phyloP scores from a whole-genome alignment of 768 basidiomycete genomes.

The Pholiota molesta region DNA sequence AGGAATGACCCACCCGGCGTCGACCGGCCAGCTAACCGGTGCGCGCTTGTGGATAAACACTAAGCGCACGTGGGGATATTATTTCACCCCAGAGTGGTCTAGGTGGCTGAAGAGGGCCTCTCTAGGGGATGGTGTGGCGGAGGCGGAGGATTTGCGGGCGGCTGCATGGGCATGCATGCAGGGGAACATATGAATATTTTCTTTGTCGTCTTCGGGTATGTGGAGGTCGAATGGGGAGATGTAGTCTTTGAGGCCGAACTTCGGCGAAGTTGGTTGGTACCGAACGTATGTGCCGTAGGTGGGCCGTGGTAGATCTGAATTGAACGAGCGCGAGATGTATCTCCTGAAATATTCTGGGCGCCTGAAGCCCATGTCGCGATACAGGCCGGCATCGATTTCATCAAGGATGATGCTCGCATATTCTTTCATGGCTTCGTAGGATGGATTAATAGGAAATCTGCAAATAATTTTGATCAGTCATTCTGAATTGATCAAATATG shows the following conservation, averaged over 20 bases:
- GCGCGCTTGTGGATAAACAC: not conserved
- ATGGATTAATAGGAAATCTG: not conserved
- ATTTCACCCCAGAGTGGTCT: constrained; percentile 5
- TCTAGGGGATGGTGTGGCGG: not conserved
- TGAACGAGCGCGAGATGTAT: not conserved
- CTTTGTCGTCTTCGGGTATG: not conserved
- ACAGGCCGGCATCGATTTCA: not conserved
- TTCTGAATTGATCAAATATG: no score
- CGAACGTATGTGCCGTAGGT: not conserved
- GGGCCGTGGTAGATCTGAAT: not conserved
- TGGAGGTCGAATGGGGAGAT: not conserved
- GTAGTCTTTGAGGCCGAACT: not conserved
- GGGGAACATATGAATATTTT: not conserved
- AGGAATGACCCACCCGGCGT: not conserved
- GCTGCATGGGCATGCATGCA: not conserved
- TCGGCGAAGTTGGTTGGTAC: not conserved
- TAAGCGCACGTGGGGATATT: not conserved
- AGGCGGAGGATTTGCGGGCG: not conserved
- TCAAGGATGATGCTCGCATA: not conserved
- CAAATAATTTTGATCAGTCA: not conserved
- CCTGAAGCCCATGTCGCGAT: not conserved
- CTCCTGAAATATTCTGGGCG: not conserved
- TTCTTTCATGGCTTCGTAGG: not conserved
- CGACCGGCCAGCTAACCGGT: not conserved
- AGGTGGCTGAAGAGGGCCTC: constrained; percentile 1